A percentile compares a stretch with the other conserved stretches of the same genome.
Evolutionary conservation across 176 grass and related monocot species (phyloP).

Genomic region (Phyllostachys edulis): DNA sequence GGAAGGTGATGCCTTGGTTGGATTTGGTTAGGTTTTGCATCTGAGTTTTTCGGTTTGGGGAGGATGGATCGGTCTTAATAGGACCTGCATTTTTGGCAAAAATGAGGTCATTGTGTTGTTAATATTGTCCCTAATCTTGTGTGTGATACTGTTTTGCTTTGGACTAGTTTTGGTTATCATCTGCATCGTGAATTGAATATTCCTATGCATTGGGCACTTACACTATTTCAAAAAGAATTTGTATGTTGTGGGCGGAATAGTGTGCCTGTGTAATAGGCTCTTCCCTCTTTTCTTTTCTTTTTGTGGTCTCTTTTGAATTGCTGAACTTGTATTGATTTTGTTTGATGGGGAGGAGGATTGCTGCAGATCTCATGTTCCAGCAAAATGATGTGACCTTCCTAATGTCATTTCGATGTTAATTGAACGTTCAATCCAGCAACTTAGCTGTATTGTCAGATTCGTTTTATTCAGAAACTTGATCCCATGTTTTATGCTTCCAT

Average conservation of each 20-base stretch:
- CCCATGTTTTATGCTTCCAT: neutral
- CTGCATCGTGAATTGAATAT: neutral
- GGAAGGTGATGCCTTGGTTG: neutral
- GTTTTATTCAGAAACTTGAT: neutral
- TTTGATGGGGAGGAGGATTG: neutral
- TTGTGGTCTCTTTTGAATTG: neutral
- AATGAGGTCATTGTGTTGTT: neutral
- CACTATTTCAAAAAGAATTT: neutral
- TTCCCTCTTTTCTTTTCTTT: neutral
- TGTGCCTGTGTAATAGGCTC: neutral
- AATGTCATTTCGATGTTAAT: neutral
- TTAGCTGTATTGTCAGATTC: neutral
- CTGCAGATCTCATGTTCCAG: neutral
- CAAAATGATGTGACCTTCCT: neutral
- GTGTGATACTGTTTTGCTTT: neutral
- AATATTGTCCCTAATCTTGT: neutral
- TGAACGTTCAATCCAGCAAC: neutral
- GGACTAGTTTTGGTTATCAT: neutral
- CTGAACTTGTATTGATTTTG: neutral
- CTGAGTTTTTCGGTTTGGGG: neutral
- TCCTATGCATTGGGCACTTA: neutral
- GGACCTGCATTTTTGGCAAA: neutral
- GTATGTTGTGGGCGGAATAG: neutral
- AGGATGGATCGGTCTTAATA: neutral
- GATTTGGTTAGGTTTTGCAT: conserved; percentile 9